Evolutionary conservation across 2,329 filamentous ascomycete species (phyloP).

Genomic region (Scleromitrula shiraiana): DNA sequence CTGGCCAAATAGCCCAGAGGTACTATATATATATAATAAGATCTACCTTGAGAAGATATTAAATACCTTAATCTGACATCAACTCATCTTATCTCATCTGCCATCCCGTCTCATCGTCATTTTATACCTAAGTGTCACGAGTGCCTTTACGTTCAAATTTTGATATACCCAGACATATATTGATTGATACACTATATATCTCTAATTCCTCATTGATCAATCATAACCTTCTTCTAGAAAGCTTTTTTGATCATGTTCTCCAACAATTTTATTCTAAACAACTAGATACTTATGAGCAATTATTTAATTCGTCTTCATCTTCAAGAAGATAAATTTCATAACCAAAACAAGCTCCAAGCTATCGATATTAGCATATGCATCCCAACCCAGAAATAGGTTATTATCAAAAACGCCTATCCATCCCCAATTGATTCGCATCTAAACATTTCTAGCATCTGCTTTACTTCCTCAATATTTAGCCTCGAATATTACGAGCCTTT

Average conservation of each 20-base stretch:
- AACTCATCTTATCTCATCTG: neutral
- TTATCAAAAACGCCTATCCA: neutral
- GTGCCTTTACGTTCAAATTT: neutral
- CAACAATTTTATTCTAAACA: neutral
- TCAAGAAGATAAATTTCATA: too few species aligned
- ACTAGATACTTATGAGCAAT: neutral
- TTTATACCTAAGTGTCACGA: too few species aligned
- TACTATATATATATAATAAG: neutral
- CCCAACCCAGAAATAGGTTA: too few species aligned
- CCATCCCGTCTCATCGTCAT: too few species aligned
- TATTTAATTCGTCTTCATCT: neutral
- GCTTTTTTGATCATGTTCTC: too few species aligned
- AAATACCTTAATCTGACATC: neutral
- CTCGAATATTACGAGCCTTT: neutral
- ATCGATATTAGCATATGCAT: too few species aligned
- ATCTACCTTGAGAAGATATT: too few species aligned
- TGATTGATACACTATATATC: too few species aligned
- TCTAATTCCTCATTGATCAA: too few species aligned
- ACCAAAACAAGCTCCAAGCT: too few species aligned
- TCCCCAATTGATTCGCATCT: neutral
- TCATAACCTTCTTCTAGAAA: too few species aligned
- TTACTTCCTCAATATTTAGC: neutral
- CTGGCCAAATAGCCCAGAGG: neutral
- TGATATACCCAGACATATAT: too few species aligned
- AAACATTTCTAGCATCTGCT: neutral